Conservation (phyloP, 2,329 filamentous ascomycete genomes). For the Pseudogymnoascus sp. region DNA sequence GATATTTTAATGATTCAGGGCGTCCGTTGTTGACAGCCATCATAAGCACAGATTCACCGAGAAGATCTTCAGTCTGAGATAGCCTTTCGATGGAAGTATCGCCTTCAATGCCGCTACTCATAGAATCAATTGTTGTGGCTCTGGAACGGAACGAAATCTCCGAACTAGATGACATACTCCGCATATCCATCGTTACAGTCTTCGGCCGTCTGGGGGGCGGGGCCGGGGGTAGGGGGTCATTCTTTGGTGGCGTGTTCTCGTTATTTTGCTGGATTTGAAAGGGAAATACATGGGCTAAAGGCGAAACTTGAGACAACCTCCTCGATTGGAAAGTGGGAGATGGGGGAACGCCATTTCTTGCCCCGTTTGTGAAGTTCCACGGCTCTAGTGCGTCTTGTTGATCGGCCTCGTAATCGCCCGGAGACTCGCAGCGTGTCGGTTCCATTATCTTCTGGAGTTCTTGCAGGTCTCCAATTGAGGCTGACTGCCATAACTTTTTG, state of each 20-base stretch:
- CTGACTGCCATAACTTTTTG: constrained; percentile 78
- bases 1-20: constrained; percentile 64
- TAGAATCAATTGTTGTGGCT: constrained; percentile 68
- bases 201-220: constrained; percentile 20
- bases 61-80: constrained; percentile 58
- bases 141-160: constrained; percentile 75
- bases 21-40: constrained; percentile 72
- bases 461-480: constrained; percentile 65
- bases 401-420: constrained; percentile 31
- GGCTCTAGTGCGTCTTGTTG: background rate
- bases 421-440: constrained; percentile 38
- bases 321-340: background rate
- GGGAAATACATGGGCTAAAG: constrained; percentile 78
- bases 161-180: constrained; percentile 81
- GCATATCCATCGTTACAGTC: constrained; percentile 79
- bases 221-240: constrained; percentile 36
- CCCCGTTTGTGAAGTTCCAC: constrained; percentile 4
- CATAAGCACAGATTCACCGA: constrained; percentile 80
- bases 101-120: constrained; percentile 66
- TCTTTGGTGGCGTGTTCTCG: constrained; percentile 23
- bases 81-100: constrained; percentile 77
- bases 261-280: constrained; percentile 58
- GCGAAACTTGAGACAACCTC: constrained; percentile 24
- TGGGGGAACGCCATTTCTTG: background rate
- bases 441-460: constrained; percentile 75